phyloP scores from a whole-genome alignment of 352 stramenopile genomes.

The Lagenidium giganteum region DNA sequence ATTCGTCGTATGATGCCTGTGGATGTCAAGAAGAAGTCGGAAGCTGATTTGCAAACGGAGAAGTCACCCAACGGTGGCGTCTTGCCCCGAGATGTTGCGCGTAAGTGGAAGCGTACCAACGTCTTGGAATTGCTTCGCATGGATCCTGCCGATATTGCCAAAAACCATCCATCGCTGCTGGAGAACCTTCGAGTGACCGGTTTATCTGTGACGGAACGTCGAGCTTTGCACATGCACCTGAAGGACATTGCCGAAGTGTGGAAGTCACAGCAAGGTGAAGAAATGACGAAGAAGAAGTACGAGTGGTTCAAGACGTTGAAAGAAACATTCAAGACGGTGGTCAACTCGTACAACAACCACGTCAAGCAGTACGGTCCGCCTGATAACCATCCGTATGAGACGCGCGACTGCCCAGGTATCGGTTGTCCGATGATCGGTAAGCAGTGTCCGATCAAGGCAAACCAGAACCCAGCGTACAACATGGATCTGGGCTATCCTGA shows the following conservation, averaged over 20 bases:
- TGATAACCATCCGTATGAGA: slow-evolving; percentile 81
- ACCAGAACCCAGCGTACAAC: slow-evolving; percentile 57
- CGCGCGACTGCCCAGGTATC: slow-evolving; percentile 63
- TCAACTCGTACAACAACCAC: slow-evolving; percentile 85
- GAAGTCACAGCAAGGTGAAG: slow-evolving; percentile 81
- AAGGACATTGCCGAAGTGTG: slow-evolving; percentile 66
- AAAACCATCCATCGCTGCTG: slow-evolving; percentile 82
- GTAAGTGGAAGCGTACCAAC: slow-evolving; percentile 89
- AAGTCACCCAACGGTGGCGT: slow-evolving; percentile 65
- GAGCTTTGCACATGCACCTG: slow-evolving; percentile 82
- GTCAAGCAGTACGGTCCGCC: slow-evolving; percentile 85
- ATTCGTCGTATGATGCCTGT: slow-evolving; percentile 89
- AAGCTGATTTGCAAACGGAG: slow-evolving; percentile 69
- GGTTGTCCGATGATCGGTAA: slow-evolving; percentile 81
- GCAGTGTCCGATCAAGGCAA: slow-evolving; percentile 81
- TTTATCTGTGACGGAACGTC: slow-evolving; percentile 81
- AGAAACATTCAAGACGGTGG: slow-evolving; percentile 87
- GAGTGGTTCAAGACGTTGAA: slow-evolving; percentile 88
- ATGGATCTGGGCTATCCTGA: slow-evolving; percentile 75
- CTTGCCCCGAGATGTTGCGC: slow-evolving; percentile 64
- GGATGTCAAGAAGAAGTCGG: slow-evolving; percentile 84
- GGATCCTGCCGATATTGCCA: slow-evolving; percentile 74
- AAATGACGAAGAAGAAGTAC: slow-evolving; percentile 88
- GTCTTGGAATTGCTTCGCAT: slow-evolving; percentile 82
- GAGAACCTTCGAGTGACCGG: slow-evolving; percentile 86